Evolutionary conservation across 73 alveolate species (phyloP).

Genomic region (Paramecium primaurelia): DNA sequence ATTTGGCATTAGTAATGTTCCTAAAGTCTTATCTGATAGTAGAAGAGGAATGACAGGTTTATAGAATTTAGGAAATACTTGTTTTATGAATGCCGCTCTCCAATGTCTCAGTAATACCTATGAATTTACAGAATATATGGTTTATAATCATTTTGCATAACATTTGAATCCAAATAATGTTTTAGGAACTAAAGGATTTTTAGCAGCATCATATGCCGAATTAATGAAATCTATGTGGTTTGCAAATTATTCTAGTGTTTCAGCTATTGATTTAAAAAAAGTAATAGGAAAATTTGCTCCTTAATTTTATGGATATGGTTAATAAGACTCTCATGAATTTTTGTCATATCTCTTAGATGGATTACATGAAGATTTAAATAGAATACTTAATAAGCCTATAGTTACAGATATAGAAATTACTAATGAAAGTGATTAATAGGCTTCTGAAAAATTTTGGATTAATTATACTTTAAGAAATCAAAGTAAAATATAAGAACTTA

Average conservation of each 20-base stretch:
- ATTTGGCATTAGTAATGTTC: slow-evolving; percentile 14
- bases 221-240: slow-evolving; percentile 85
- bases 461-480: slow-evolving; percentile 72
- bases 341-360: slow-evolving; percentile 75
- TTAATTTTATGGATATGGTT: slow-evolving; percentile 66
- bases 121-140: slow-evolving; percentile 72
- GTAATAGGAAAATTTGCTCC: slow-evolving; percentile 72
- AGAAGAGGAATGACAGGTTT: slow-evolving; percentile 77
- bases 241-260: slow-evolving; percentile 69
- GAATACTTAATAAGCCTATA: slow-evolving; percentile 75
- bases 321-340: slow-evolving; percentile 88
- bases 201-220: slow-evolving; percentile 76
- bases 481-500: slow-evolving; percentile 76
- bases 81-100: slow-evolving; percentile 79
- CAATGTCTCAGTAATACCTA: slow-evolving; percentile 78
- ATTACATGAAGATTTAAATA: slow-evolving; percentile 82
- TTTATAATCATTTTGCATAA: background rate
- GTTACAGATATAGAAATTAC: slow-evolving; percentile 74
- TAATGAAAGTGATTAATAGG: slow-evolving; percentile 64
- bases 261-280: slow-evolving; percentile 76
- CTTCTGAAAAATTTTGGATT: slow-evolving; percentile 76
- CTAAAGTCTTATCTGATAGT: background rate
- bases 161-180: slow-evolving; percentile 50
- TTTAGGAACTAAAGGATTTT: slow-evolving; percentile 67
- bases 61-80: slow-evolving; percentile 81